Percentiles rank a stretch among this genome's conserved stretches.
Evolutionary conservation across 2,329 filamentous ascomycete genomes (phyloP).

Genomic region (Seiridium unicorne): DNA sequence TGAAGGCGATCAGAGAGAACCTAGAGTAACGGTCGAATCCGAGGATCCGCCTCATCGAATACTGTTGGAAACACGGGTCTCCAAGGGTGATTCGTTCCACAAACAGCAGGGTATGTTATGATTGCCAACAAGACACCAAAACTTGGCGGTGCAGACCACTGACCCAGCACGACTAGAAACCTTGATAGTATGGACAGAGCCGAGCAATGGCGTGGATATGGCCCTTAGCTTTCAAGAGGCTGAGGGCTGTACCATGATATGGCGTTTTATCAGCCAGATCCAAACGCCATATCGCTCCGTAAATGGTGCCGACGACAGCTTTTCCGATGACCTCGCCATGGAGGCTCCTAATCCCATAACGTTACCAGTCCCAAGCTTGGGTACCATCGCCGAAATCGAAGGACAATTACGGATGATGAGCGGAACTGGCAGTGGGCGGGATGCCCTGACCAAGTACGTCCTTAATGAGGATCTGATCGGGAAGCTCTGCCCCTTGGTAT

Average conservation of each 20-base stretch:
- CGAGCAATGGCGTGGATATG: slow-evolving; percentile 84
- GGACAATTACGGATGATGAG: slow-evolving; percentile 78
- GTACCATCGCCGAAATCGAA: slow-evolving; percentile 81
- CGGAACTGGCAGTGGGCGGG: slow-evolving; percentile 71
- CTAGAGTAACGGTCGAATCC: slow-evolving; percentile 85
- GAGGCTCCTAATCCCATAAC: slow-evolving; percentile 70
- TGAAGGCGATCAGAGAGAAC: slow-evolving; percentile 70
- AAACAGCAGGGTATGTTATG: slow-evolving; percentile 82
- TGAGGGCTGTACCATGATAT: slow-evolving; percentile 89
- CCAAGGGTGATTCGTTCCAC: slow-evolving; percentile 93
- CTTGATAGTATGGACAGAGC: slow-evolving; percentile 96
- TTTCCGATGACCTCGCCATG: slow-evolving; percentile 81
- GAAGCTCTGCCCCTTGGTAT: slow-evolving; percentile 82
- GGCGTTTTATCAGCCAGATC: slow-evolving; percentile 88
- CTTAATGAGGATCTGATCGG: slow-evolving; percentile 82
- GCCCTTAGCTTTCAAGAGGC: slow-evolving; percentile 97
- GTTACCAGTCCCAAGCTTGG: slow-evolving; percentile 77
- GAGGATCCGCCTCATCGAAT: slow-evolving; percentile 85
- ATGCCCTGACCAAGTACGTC: slow-evolving; percentile 84
- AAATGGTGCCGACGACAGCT: slow-evolving; percentile 75
- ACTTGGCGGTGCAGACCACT: neutral
- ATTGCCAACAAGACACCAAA: slow-evolving; percentile 8
- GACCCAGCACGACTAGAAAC: slow-evolving; percentile 62
- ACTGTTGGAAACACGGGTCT: slow-evolving; percentile 84
- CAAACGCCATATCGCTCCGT: slow-evolving; percentile 71